These are phyloP conservation scores for Verticillium alfalfae DNA, from an alignment of 2,329 filamentous ascomycete species.

Conservation along the genomic window DNA sequence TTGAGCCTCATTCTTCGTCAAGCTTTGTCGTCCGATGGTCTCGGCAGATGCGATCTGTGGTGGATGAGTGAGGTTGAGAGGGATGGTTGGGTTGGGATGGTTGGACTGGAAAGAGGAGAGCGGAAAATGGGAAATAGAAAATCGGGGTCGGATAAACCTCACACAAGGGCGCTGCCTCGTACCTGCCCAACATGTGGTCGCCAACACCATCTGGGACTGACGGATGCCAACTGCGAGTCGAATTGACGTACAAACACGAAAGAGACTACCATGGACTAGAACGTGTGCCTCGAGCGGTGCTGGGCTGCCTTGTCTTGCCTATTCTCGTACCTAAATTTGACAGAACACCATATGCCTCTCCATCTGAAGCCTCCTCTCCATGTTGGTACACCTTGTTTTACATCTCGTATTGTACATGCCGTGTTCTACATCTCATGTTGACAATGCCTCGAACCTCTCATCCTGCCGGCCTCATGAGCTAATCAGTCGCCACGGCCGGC, in stretches of 20 bases:
- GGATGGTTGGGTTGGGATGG: background rate
- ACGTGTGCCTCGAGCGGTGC: background rate
- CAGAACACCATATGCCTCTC: background rate
- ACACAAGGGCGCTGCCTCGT: too few relatives aligned
- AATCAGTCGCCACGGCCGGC: conserved; percentile 17
- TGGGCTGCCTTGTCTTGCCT: background rate
- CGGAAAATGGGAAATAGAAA: background rate
- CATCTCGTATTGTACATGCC: background rate
- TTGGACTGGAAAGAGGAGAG: background rate
- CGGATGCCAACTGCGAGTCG: background rate
- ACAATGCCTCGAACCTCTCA: too few relatives aligned
- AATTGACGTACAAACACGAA: background rate
- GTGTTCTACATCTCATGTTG: background rate
- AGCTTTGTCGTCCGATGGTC: background rate
- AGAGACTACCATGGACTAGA: too few relatives aligned
- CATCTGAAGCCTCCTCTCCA: too few relatives aligned
- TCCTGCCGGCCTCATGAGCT: background rate
- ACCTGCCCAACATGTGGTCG: too few relatives aligned
- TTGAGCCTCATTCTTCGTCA: conserved; percentile 35
- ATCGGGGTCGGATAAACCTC: background rate
- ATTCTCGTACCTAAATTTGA: background rate
- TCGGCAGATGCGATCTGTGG: background rate
- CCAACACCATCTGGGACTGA: background rate
- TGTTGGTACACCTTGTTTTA: too few relatives aligned
- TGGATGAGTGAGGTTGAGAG: background rate